Base-by-base conservation (phyloP, 805 yeast genomes). In the Metschnikowia gelsemii region DNA sequence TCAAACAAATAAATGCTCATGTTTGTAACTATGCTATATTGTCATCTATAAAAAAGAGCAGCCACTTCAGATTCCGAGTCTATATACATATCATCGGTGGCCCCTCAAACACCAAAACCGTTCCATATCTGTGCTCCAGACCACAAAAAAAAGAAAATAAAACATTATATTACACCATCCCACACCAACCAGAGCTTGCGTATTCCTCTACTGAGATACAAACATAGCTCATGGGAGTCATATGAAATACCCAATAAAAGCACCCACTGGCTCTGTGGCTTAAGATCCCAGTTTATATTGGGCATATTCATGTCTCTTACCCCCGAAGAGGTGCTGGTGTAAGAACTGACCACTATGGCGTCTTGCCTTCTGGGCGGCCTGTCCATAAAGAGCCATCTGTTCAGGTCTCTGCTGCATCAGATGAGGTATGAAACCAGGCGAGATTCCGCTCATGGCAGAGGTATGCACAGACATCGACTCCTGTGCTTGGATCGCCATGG, bases 311-410 rank as follows among this genome's bases (percentile, higher is more conserved):
- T 43, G 41, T 8, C 52, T 27, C 32, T 51, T 51, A 3, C 54
- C 54, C 3, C 51, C 52, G 16, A 47, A 47, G 34, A 49, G 47
- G 31, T 50, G 54, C 39, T 51, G 54, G 33, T 45, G 50, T 41
- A 49, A 43, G 32, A 47, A 42, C 46, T 51, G 55, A 14, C 51
- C 51, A 17, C 52, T 43, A 35, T 39, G 43, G 8, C 55, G 29
- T 21, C 53, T 29, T 16, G 51, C 30, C 26, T 45, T 47, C 13
- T 38, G 39, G n/a, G 43, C 51, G 28, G 40, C 44, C 35, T 40
- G 43, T 8, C 47, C 47, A 28, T 46, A 46, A 18, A 39, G 41
- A 4, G 47, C 45, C 36, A 40, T 33, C 20, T 48, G 52, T 21
- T 49, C 53, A 8, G 41, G 38, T 22, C 51, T 39, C 20, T 35